These are phyloP conservation scores for Lipomyces spencermartinsiae DNA, from an alignment of 805 yeast species.

Conservation along the genomic window DNA sequence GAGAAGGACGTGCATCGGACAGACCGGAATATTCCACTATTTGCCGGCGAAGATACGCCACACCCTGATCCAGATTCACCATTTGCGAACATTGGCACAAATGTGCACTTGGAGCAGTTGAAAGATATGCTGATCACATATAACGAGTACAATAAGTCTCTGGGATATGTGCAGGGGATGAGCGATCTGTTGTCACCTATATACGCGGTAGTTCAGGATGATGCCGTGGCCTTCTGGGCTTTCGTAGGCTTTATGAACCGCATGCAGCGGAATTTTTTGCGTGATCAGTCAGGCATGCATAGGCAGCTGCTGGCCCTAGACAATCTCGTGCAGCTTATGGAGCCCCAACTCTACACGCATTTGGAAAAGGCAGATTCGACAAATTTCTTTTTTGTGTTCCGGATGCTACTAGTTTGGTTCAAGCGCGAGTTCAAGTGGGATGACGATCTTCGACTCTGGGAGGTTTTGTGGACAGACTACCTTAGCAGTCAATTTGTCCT, in stretches of 20 bases:
- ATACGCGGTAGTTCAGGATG: constrained; percentile 68
- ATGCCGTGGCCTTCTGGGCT: constrained; percentile 84
- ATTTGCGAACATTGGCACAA: constrained; percentile 69
- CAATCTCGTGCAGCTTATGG: constrained; percentile 86
- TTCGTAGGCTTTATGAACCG: constrained; percentile 87
- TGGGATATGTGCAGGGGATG: constrained; percentile 99
- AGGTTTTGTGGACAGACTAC: constrained; percentile 85
- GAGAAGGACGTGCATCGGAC: constrained; percentile 94
- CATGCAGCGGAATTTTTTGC: constrained; percentile 91
- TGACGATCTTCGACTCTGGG: constrained; percentile 86
- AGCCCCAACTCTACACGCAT: constrained; percentile 83
- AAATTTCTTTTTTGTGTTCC: constrained; percentile 88
- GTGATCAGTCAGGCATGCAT: constrained; percentile 93
- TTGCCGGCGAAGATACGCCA: constrained; percentile 55
- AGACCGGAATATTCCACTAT: constrained; percentile 77
- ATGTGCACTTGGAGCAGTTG: constrained; percentile 74
- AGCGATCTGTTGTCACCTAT: constrained; percentile 88
- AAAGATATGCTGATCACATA: constrained; percentile 83
- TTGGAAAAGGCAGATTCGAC: constrained; percentile 86
- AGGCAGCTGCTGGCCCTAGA: constrained; percentile 83
- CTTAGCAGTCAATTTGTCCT: constrained; percentile 86
- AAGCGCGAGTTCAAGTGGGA: constrained; percentile 87
- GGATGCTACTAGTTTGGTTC: constrained; percentile 95
- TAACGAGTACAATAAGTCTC: constrained; percentile 78
- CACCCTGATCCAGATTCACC: constrained; percentile 54